Evolutionary conservation across 78 protist genomes (phyloP).

Genomic region (Paratrimastix pyriformis): DNA sequence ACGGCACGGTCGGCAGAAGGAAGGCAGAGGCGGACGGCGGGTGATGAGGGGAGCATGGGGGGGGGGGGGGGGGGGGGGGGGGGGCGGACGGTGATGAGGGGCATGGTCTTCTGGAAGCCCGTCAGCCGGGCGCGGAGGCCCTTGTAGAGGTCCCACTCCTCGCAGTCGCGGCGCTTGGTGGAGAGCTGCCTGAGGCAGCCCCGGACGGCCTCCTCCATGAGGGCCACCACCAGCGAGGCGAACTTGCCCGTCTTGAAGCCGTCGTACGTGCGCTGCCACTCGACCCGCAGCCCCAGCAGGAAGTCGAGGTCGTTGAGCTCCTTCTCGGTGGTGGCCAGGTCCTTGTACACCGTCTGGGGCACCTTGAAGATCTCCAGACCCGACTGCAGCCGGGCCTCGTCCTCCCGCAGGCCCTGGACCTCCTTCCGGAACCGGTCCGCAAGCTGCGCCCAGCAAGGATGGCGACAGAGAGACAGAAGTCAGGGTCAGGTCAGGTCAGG

Average conservation of each 20-base stretch:
- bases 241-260: slow-evolving; percentile 35
- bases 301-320: slow-evolving; percentile 38
- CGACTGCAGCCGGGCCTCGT: slow-evolving; percentile 17
- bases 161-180: slow-evolving; percentile 4
- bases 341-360: slow-evolving; percentile 26
- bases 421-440: slow-evolving; percentile 9
- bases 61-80: too few species aligned
- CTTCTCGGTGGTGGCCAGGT: neutral
- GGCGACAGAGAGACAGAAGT: slow-evolving; percentile 2
- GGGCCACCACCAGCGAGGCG: slow-evolving; percentile 1
- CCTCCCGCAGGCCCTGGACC: neutral
- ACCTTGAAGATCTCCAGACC: slow-evolving; percentile 51
- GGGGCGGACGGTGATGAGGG: slow-evolving; percentile 56
- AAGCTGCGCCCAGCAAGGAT: neutral
- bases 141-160: slow-evolving; percentile 29
- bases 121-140: slow-evolving; percentile 26
- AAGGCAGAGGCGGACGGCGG: too few species aligned
- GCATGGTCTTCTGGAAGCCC: slow-evolving; percentile 37
- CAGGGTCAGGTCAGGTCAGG: neutral
- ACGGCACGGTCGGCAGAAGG: too few species aligned
- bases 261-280: slow-evolving; percentile 35
- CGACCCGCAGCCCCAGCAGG: slow-evolving; percentile 42
- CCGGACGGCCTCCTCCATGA: slow-evolving; percentile 26
- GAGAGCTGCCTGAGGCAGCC: too few species aligned
- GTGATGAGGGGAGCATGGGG: too few species aligned